phyloP scores from a whole-genome alignment of 768 basidiomycete species.

The Psilocybe subaeruginosa region DNA sequence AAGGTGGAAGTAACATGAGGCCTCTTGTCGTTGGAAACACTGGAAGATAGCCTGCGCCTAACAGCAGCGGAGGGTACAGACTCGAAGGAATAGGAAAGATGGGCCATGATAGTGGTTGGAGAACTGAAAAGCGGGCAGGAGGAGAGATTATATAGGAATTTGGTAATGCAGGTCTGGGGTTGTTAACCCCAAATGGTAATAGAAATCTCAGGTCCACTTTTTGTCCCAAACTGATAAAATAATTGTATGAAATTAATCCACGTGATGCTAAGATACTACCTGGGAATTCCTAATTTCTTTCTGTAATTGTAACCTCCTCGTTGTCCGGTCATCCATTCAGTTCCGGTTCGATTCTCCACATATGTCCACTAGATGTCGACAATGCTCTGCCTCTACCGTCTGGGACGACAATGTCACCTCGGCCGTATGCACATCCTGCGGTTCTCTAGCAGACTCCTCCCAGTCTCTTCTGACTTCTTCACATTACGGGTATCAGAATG shows the following conservation, averaged over 20 bases:
- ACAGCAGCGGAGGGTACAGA: conserved; percentile 67
- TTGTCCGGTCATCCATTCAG: conserved; percentile 3
- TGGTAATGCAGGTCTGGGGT: conserved; percentile 16
- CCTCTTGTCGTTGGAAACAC: conserved; percentile 40
- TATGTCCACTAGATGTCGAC: conserved; percentile 47
- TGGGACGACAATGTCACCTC: conserved; percentile 64
- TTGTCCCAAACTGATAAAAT: conserved; percentile 4
- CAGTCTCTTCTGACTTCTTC: conserved; percentile 59
- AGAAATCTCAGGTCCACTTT: conserved; percentile 7
- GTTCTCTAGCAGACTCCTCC: conserved; percentile 65
- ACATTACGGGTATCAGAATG: conserved; percentile 34
- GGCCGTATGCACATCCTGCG: conserved; percentile 70
- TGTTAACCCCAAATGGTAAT: conserved; percentile 26
- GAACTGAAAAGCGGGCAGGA: conserved; percentile 23
- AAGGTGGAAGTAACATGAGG: conserved; percentile 59
- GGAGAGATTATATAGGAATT: conserved; percentile 31
- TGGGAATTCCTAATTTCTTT: background rate
- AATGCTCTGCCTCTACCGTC: conserved; percentile 54
- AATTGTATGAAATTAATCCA: background rate
- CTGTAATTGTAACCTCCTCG: background rate
- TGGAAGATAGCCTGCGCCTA: conserved; percentile 70
- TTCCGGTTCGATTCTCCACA: conserved; percentile 3
- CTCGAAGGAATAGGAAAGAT: conserved; percentile 50
- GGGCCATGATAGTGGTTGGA: conserved; percentile 51
- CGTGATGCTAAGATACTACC: background rate